phyloP scores from a whole-genome alignment of 495 filamentous ascomycete genomes.

The Rusavskia elegans region DNA sequence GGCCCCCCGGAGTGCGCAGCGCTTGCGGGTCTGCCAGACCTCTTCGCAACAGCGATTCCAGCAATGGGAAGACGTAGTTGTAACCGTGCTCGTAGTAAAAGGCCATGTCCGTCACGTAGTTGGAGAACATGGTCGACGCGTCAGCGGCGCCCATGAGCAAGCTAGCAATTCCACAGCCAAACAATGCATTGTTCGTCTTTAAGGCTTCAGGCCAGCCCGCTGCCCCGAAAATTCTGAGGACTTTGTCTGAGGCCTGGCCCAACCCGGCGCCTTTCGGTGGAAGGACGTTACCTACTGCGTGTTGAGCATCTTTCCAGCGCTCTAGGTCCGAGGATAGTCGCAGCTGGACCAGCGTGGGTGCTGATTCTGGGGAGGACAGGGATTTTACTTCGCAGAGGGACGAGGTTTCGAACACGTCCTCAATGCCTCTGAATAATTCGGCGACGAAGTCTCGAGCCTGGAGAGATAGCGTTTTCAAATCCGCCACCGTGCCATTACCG shows the following conservation, averaged over 20 bases:
- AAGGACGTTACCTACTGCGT: constrained; percentile 10
- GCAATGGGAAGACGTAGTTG: constrained; percentile 16
- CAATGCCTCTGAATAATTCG: not conserved
- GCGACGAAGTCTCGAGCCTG: constrained; percentile 1
- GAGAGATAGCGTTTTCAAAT: not conserved
- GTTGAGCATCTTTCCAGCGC: constrained; percentile 12
- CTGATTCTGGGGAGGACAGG: constrained; percentile 3
- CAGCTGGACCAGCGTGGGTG: constrained; percentile 6
- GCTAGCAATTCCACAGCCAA: constrained; percentile 14
- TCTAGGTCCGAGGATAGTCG: constrained; percentile 13
- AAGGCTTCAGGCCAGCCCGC: constrained; percentile 14
- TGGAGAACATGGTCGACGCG: constrained; percentile 14
- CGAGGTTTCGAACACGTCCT: not conserved
- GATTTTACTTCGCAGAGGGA: constrained; percentile 1
- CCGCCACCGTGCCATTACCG: constrained; percentile 2
- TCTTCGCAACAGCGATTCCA: constrained; percentile 12
- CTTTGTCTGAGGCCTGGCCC: constrained; percentile 8
- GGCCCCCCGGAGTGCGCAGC: constrained; percentile 10
- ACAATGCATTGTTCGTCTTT: constrained; percentile 16
- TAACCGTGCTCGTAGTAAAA: constrained; percentile 22
- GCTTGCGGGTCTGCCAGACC: constrained; percentile 11
- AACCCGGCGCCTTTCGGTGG: constrained; percentile 16
- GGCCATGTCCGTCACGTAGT: constrained; percentile 17
- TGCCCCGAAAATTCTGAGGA: constrained; percentile 6
- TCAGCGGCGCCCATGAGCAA: constrained; percentile 17